A percentile compares a stretch with the other conserved stretches of the same genome.
Conservation (phyloP, 768 basidiomycete species). For the Boletus rubroflammeus region DNA sequence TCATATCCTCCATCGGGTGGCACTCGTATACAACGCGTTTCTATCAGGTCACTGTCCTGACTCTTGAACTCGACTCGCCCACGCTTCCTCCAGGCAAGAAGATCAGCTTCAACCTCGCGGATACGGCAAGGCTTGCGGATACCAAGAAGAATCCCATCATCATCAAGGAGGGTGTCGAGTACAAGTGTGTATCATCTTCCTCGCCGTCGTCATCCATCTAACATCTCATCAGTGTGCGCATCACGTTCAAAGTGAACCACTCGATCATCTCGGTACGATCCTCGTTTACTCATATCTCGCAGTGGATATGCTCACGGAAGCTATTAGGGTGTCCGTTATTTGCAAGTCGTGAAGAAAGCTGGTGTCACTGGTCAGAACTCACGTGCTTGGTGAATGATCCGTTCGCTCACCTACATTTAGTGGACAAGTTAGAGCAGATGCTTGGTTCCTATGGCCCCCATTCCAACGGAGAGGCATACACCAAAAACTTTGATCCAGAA, state of each 20-base stretch:
- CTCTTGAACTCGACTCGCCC: slow-evolving; percentile 76
- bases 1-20: slow-evolving; percentile 4
- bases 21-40: slow-evolving; percentile 22
- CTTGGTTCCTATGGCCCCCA: slow-evolving; percentile 88
- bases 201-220: neutral
- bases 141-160: slow-evolving; percentile 74
- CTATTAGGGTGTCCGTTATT: slow-evolving; percentile 71
- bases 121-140: slow-evolving; percentile 41
- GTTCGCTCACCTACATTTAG: slow-evolving; percentile 36
- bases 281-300: neutral
- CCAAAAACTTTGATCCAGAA: slow-evolving; percentile 73
- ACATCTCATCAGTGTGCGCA: slow-evolving; percentile 55
- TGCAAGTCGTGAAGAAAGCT: slow-evolving; percentile 83
- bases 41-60: slow-evolving; percentile 61
- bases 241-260: slow-evolving; percentile 85
- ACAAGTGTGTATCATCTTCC: slow-evolving; percentile 52
- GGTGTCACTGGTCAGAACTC: slow-evolving; percentile 61
- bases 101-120: slow-evolving; percentile 65
- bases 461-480: slow-evolving; percentile 59
- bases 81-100: slow-evolving; percentile 59
- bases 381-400: neutral
- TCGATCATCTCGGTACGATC: slow-evolving; percentile 74
- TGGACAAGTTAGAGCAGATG: slow-evolving; percentile 93
- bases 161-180: slow-evolving; percentile 86
- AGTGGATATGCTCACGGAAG: slow-evolving; percentile 20